Evolutionary conservation across 345 rosid genomes (phyloP).

Genomic region (Bretschneidera sinensis): DNA sequence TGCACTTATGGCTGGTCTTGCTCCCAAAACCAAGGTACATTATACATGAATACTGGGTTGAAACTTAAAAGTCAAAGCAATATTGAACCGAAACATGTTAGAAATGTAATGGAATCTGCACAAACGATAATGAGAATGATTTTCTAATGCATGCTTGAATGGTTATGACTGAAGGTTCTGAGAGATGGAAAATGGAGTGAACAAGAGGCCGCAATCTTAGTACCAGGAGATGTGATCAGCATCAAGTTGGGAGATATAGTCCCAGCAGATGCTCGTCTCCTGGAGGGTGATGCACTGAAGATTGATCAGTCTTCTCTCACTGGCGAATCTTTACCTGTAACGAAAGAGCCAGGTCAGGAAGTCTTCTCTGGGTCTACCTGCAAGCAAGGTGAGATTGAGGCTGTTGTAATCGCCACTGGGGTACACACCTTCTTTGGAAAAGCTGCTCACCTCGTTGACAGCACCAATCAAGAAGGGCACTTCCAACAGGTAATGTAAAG

Average conservation of each 20-base stretch:
- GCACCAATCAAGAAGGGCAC: conserved; percentile 72
- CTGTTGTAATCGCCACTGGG: conserved; percentile 81
- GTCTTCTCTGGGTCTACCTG: conserved; percentile 81
- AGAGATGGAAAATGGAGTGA: conserved; percentile 74
- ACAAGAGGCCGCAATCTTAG: conserved; percentile 73
- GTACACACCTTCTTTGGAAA: conserved; percentile 84
- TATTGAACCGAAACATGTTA: background rate
- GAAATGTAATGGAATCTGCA: background rate
- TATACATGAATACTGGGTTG: no score
- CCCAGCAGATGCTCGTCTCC: conserved; percentile 83
- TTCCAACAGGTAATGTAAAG: conserved; percentile 52
- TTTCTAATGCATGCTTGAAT: background rate
- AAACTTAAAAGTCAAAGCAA: no score
- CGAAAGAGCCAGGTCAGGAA: conserved; percentile 66
- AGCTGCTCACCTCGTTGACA: conserved; percentile 88
- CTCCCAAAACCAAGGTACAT: conserved; percentile 66
- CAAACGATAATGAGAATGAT: no score
- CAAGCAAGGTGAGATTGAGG: conserved; percentile 90
- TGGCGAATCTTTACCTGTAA: conserved; percentile 77
- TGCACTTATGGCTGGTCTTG: conserved; percentile 42
- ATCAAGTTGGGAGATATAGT: conserved; percentile 76
- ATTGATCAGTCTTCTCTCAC: conserved; percentile 81
- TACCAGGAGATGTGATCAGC: conserved; percentile 76
- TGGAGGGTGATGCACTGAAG: conserved; percentile 80
- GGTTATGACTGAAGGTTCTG: conserved; percentile 39